Conservation (phyloP, 768 basidiomycete species). For the button mushroom (Agaricus bisporus) region DNA sequence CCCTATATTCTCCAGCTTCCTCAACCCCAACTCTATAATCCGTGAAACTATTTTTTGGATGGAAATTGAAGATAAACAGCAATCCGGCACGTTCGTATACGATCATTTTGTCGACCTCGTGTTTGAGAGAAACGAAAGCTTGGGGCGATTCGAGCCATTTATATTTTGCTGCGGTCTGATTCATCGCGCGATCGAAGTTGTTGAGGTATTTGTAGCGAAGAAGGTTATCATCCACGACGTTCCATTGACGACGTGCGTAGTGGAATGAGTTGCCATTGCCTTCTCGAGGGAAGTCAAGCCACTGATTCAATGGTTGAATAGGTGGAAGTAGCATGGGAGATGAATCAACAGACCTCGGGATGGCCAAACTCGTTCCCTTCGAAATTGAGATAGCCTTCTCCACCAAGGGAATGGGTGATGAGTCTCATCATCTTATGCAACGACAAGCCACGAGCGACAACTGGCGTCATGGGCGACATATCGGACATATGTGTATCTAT, state of each 20-base stretch:
- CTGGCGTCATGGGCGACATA: conserved; percentile 70
- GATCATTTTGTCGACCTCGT: conserved; percentile 89
- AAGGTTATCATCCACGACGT: conserved; percentile 77
- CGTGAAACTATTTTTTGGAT: conserved; percentile 82
- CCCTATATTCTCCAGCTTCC: conserved; percentile 74
- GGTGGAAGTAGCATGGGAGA: not conserved
- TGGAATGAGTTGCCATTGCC: conserved; percentile 97
- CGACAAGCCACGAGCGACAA: conserved; percentile 84
- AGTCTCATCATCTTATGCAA: conserved; percentile 97
- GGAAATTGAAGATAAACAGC: conserved; percentile 96
- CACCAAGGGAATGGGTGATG: conserved; percentile 87
- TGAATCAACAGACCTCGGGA: conserved; percentile 64
- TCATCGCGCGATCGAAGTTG: conserved; percentile 92
- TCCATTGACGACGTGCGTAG: conserved; percentile 96
- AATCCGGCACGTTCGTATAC: conserved; percentile 92
- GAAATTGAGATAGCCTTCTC: conserved; percentile 97
- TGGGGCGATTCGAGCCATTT: conserved; percentile 82
- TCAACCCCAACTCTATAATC: conserved; percentile 95
- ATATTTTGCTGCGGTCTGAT: conserved; percentile 72
- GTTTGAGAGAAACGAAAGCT: conserved; percentile 92
- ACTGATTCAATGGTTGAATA: conserved; percentile 35
- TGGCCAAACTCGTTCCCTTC: conserved; percentile 99
- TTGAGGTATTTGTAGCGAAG: conserved; percentile 94
- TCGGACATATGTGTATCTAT: conserved; percentile 94
- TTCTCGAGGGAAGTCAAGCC: conserved; percentile 98